Percentiles rank a stretch among this genome's conserved stretches.
These are phyloP conservation scores for Garcileccinum viscosum DNA, from an alignment of 1,284 basidiomycete genomes.

Conservation along the genomic window DNA sequence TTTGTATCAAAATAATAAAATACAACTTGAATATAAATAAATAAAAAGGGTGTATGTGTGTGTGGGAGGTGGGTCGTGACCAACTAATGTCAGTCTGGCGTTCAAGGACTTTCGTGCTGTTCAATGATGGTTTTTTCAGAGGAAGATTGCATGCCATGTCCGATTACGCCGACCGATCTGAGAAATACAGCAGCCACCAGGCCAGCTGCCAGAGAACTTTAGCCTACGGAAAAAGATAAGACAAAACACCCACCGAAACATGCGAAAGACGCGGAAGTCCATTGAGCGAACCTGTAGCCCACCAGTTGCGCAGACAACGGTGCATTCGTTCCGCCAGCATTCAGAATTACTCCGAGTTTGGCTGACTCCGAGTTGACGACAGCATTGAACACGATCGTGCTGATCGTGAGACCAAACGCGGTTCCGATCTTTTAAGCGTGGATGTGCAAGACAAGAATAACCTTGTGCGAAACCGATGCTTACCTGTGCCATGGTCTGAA, in stretches of 20 bases:
- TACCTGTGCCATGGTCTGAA: conserved; percentile 78
- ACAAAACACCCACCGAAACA: conserved; percentile 50
- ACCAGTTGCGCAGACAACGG: conserved; percentile 49
- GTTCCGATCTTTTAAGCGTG: conserved; percentile 63
- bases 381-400: conserved; percentile 73
- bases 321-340: conserved; percentile 38
- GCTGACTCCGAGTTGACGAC: conserved; percentile 45
- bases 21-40: no score
- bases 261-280: conserved; percentile 67
- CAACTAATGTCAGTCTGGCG: background rate
- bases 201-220: conserved; percentile 45
- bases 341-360: conserved; percentile 39
- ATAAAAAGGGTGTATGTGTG: no score
- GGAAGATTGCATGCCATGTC: conserved; percentile 28
- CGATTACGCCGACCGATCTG: conserved; percentile 65
- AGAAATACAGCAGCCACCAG: conserved; percentile 59
- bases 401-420: conserved; percentile 76
- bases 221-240: background rate
- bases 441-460: background rate
- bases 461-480: conserved; percentile 7
- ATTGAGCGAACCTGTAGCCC: conserved; percentile 69
- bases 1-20: no score
- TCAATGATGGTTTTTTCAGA: conserved; percentile 33
- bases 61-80: no score
- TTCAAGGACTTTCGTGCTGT: background rate